Evolutionary conservation across 768 basidiomycete genomes (phyloP).

Genomic region (Leccinum pellstonianum): DNA sequence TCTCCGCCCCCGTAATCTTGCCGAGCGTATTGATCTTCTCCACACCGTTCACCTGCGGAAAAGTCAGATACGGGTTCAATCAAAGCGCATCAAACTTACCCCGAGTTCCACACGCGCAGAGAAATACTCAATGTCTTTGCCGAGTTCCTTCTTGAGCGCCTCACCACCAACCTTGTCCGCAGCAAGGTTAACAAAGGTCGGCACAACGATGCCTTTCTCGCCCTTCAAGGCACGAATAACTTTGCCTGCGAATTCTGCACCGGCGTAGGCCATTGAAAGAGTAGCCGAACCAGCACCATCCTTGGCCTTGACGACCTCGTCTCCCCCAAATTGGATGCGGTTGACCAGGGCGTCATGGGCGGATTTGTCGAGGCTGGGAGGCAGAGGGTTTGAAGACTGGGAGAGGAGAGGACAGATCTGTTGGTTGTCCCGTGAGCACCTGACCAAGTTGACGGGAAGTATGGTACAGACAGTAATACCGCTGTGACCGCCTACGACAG

Average conservation of each 20-base stretch:
- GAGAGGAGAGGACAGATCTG: constrained; percentile 94
- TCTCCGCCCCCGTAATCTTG: constrained; percentile 66
- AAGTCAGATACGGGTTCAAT: constrained; percentile 10
- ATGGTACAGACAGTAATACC: constrained; percentile 70
- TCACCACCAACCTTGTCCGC: constrained; percentile 70
- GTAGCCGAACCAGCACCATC: constrained; percentile 89
- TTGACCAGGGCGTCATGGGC: constrained; percentile 63
- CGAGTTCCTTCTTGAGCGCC: constrained; percentile 78
- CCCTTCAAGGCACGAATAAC: constrained; percentile 83
- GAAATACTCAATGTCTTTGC: constrained; percentile 79
- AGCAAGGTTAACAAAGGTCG: constrained; percentile 78
- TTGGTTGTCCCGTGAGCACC: constrained; percentile 8
- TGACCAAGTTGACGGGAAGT: not conserved
- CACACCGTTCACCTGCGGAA: constrained; percentile 70
- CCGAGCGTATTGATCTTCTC: constrained; percentile 83
- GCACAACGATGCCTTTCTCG: constrained; percentile 82
- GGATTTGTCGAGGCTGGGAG: constrained; percentile 47
- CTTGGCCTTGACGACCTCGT: constrained; percentile 98
- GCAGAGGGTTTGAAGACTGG: constrained; percentile 79
- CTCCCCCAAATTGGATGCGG: constrained; percentile 93
- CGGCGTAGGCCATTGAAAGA: constrained; percentile 96
- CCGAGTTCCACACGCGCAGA: constrained; percentile 87
- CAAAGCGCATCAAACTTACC: constrained; percentile 39
- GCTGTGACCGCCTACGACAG: constrained; percentile 94
- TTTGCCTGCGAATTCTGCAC: constrained; percentile 83